phyloP scores from a whole-genome alignment of 345 rosid species.

The Cardamine chenopodiifolia region DNA sequence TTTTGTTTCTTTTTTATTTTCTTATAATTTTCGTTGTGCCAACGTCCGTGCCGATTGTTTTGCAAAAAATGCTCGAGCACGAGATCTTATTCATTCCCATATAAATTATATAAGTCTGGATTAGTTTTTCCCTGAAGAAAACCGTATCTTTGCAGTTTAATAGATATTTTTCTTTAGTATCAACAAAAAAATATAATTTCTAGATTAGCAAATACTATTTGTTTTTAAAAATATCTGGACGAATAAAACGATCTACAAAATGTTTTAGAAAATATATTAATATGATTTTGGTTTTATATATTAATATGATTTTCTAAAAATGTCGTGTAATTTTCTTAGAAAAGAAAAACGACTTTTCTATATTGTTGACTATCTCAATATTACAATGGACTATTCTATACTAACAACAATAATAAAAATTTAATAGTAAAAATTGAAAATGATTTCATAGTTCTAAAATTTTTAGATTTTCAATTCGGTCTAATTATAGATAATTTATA shows the following conservation, averaged over 20 bases:
- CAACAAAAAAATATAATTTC: too few relatives aligned
- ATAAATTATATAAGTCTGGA: too few relatives aligned
- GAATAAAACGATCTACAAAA: not conserved
- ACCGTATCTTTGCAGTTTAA: too few relatives aligned
- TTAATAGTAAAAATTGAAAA: not conserved
- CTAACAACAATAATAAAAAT: not conserved
- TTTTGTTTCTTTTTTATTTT: too few relatives aligned
- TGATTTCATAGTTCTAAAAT: not conserved
- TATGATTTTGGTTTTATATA: not conserved
- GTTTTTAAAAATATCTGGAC: not conserved
- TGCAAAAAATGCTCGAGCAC: too few relatives aligned
- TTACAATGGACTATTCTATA: not conserved
- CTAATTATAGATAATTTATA: not conserved
- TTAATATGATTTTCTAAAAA: not conserved
- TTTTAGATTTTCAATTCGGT: not conserved
- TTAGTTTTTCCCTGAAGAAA: too few relatives aligned
- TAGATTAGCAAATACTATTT: too few relatives aligned
- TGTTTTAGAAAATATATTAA: not conserved
- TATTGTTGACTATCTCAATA: not conserved
- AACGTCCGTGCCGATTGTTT: too few relatives aligned
- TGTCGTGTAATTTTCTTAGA: not conserved
- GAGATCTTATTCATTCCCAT: too few relatives aligned
- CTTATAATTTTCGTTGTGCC: too few relatives aligned
- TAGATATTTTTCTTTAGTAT: too few relatives aligned
- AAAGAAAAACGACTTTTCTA: not conserved